Percentiles rank a stretch among this genome's conserved stretches.
Evolutionary conservation across 1,284 basidiomycete genomes (phyloP).

Genomic region (Ceratobasidium sp.): DNA sequence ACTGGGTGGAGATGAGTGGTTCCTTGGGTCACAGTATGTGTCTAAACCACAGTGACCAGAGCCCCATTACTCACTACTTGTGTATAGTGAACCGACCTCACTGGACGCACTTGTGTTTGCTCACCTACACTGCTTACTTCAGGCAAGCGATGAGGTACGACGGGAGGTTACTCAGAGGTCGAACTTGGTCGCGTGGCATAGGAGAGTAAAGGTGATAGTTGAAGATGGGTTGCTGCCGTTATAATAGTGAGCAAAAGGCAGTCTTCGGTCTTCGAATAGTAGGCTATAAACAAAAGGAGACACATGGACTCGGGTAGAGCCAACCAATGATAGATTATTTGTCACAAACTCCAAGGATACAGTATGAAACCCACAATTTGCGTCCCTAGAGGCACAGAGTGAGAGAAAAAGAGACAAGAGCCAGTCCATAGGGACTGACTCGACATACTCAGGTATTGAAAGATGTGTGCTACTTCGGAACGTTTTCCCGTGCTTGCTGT

Average conservation of each 20-base stretch:
- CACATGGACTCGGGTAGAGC: too few species aligned
- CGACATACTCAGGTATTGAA: slow-evolving; percentile 15
- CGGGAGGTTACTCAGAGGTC: slow-evolving; percentile 75
- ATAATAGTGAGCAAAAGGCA: neutral
- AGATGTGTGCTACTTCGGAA: slow-evolving; percentile 74
- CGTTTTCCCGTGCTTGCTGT: slow-evolving; percentile 87
- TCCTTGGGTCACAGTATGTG: slow-evolving; percentile 78
- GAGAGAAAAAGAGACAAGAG: slow-evolving; percentile 17
- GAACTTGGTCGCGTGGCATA: slow-evolving; percentile 84
- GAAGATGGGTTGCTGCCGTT: slow-evolving; percentile 56
- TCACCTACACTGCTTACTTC: slow-evolving; percentile 76
- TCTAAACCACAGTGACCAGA: slow-evolving; percentile 30
- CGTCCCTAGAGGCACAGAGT: slow-evolving; percentile 17
- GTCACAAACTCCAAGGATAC: slow-evolving; percentile 39
- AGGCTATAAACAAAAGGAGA: too few species aligned
- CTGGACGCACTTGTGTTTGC: slow-evolving; percentile 84
- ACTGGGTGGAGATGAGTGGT: slow-evolving; percentile 80
- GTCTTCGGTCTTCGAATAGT: neutral
- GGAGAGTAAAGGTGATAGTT: slow-evolving; percentile 72
- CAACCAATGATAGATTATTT: slow-evolving; percentile 19
- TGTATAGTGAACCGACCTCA: slow-evolving; percentile 74
- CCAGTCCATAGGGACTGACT: neutral
- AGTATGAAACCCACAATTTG: slow-evolving; percentile 11
- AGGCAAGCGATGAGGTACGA: slow-evolving; percentile 64
- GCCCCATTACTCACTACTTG: neutral